Evolutionary conservation across 148 eudicot genomes (phyloP).

Genomic region (Rhododendron vialii): DNA sequence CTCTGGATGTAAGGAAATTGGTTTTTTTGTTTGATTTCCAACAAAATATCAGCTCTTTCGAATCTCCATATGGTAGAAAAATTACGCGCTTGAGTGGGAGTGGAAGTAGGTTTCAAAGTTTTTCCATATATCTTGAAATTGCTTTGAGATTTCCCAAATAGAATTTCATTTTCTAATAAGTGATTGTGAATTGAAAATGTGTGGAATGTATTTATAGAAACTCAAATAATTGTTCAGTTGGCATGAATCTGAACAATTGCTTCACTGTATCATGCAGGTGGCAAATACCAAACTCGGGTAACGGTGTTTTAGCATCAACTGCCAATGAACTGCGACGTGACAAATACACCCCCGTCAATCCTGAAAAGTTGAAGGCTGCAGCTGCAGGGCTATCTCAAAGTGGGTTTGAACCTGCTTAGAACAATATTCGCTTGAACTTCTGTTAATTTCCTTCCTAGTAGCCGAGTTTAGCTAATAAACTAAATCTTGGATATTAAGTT

Average conservation of each 20-base stretch:
- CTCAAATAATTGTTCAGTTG: not conserved
- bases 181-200: not conserved
- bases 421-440: conserved; percentile 2
- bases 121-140: not conserved
- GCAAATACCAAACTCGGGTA: conserved; percentile 60
- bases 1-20: not conserved
- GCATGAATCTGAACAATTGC: not conserved
- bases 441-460: not conserved
- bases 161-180: not conserved
- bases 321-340: conserved; percentile 75
- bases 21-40: not conserved
- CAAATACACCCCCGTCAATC: conserved; percentile 45
- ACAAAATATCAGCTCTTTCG: not conserved
- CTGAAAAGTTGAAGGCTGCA: conserved; percentile 79
- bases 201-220: not conserved
- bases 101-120: not conserved
- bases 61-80: not conserved
- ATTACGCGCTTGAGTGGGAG: not conserved
- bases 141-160: not conserved
- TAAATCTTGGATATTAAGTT: not conserved
- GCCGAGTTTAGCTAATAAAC: not conserved
- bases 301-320: conserved; percentile 63
- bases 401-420: conserved; percentile 22
- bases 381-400: conserved; percentile 74
- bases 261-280: conserved; percentile 42